phyloP scores from a whole-genome alignment of 2,329 filamentous ascomycete species.

The Cladosporium sp. region DNA sequence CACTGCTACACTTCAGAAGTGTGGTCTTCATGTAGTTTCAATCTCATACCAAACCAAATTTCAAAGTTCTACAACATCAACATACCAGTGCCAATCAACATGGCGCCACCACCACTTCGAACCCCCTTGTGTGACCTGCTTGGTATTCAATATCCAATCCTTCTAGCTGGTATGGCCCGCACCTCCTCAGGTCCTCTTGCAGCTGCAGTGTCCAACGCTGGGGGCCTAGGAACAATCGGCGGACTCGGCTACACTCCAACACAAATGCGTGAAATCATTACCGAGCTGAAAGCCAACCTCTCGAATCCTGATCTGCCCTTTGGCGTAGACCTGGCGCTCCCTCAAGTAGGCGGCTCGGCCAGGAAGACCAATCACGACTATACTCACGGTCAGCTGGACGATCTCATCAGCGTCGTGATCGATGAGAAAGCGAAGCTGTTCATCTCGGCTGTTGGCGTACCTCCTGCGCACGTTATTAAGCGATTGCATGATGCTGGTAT shows the following conservation, averaged over 20 bases:
- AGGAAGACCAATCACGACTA: constrained; percentile 95
- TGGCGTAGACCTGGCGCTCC: constrained; percentile 85
- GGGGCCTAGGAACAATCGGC: constrained; percentile 66
- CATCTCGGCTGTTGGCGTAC: constrained; percentile 83
- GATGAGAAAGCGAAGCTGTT: constrained; percentile 80
- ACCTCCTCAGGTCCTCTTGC: constrained; percentile 74
- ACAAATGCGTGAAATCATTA: constrained; percentile 75
- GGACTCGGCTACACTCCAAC: constrained; percentile 65
- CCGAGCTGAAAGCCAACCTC: constrained; percentile 77
- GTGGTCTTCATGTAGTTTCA: not conserved
- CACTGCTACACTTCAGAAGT: not conserved
- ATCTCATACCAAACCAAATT: not conserved
- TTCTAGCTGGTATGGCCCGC: constrained; percentile 91
- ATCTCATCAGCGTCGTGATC: constrained; percentile 82
- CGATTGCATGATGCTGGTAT: constrained; percentile 75
- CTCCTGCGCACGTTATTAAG: constrained; percentile 68
- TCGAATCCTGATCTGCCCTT: constrained; percentile 68
- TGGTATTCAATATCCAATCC: constrained; percentile 79
- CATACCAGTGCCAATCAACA: constrained; percentile 13
- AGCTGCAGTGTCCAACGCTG: constrained; percentile 83
- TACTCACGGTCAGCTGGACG: constrained; percentile 80
- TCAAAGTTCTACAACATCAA: not conserved
- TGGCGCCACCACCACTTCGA: constrained; percentile 51
- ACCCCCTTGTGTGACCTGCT: constrained; percentile 77
- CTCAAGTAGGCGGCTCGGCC: constrained; percentile 78